Evolutionary conservation across 2,329 filamentous ascomycete genomes (phyloP).

Genomic region (Diplodia corticola): DNA sequence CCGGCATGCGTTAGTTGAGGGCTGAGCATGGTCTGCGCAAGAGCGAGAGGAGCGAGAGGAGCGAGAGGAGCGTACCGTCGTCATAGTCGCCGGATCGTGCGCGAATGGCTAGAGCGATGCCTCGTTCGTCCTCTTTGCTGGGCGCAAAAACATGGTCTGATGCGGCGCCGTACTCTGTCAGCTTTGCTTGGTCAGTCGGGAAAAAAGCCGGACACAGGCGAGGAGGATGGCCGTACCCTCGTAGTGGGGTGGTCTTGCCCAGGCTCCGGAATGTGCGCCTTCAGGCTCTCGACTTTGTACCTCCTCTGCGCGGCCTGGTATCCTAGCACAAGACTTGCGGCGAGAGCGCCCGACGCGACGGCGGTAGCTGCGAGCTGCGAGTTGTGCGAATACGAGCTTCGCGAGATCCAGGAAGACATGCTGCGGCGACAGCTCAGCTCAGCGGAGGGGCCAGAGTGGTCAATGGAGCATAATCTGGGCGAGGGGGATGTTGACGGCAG

Average conservation of each 20-base stretch:
- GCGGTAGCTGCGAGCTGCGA: slow-evolving; percentile 71
- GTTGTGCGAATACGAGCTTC: slow-evolving; percentile 48
- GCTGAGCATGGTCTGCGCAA: not conserved
- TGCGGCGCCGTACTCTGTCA: slow-evolving; percentile 62
- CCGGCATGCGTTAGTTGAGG: not conserved
- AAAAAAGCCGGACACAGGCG: not conserved
- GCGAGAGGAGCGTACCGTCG: slow-evolving; percentile 48
- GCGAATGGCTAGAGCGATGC: slow-evolving; percentile 58
- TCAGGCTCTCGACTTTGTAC: slow-evolving; percentile 58
- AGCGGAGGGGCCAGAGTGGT: not conserved
- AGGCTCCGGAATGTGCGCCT: slow-evolving; percentile 61
- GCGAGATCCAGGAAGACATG: slow-evolving; percentile 51
- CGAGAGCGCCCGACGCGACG: slow-evolving; percentile 53
- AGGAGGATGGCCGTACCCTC: slow-evolving; percentile 42
- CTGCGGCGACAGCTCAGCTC: slow-evolving; percentile 1
- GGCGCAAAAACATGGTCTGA: slow-evolving; percentile 41
- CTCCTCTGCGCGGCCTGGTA: slow-evolving; percentile 57
- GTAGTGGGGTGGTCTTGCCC: slow-evolving; percentile 53
- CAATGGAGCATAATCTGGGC: not conserved
- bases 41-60: not conserved
- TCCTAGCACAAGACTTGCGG: slow-evolving; percentile 56
- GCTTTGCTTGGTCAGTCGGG: slow-evolving; percentile 45
- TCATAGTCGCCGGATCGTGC: slow-evolving; percentile 65
- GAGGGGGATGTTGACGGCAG: not conserved
- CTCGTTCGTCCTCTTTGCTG: slow-evolving; percentile 58